These are phyloP conservation scores for Xylaria sp. DNA, from an alignment of 2,329 filamentous ascomycete genomes.

Conservation along the genomic window DNA sequence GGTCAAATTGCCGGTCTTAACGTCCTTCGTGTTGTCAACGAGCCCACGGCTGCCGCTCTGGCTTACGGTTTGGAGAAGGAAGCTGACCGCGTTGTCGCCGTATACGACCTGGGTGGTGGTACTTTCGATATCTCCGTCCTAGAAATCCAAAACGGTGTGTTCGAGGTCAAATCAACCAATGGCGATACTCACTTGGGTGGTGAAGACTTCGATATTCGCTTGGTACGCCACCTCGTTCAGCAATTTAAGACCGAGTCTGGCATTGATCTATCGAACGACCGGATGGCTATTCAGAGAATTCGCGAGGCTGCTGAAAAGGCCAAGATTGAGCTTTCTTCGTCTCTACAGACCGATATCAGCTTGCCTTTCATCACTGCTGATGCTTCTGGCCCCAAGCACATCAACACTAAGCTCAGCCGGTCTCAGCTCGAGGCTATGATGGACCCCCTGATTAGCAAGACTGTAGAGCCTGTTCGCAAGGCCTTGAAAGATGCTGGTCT, in stretches of 20 bases:
- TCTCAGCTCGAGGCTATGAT: constrained; percentile 94
- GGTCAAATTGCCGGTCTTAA: constrained; percentile 96
- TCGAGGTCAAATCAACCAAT: constrained; percentile 99
- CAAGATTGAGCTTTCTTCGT: constrained; percentile 98
- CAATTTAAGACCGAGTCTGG: constrained; percentile 97
- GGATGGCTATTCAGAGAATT: constrained; percentile 99
- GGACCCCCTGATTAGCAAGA: constrained; percentile 86
- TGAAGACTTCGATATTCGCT: constrained; percentile 96
- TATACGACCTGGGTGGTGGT: constrained; percentile 98
- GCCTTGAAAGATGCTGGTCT: constrained; percentile 95
- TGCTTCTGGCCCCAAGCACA: constrained; percentile 95
- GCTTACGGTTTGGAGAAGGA: constrained; percentile 98
- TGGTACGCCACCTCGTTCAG: constrained; percentile 92
- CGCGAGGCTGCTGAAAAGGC: constrained; percentile 99
- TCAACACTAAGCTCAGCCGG: constrained; percentile 93
- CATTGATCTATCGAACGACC: constrained; percentile 89
- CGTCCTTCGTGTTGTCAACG: constrained; percentile 97
- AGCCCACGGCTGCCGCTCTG: constrained; percentile 94
- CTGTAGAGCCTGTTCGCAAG: constrained; percentile 93
- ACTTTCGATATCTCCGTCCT: constrained; percentile 99
- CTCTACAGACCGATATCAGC: constrained; percentile 96
- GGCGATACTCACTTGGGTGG: constrained; percentile 98
- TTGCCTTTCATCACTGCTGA: constrained; percentile 98
- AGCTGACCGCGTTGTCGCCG: constrained; percentile 86
- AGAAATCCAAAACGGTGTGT: constrained; percentile 97